Evolutionary conservation across 2,329 filamentous ascomycete species (phyloP).

Genomic region (Fusarium setosum): DNA sequence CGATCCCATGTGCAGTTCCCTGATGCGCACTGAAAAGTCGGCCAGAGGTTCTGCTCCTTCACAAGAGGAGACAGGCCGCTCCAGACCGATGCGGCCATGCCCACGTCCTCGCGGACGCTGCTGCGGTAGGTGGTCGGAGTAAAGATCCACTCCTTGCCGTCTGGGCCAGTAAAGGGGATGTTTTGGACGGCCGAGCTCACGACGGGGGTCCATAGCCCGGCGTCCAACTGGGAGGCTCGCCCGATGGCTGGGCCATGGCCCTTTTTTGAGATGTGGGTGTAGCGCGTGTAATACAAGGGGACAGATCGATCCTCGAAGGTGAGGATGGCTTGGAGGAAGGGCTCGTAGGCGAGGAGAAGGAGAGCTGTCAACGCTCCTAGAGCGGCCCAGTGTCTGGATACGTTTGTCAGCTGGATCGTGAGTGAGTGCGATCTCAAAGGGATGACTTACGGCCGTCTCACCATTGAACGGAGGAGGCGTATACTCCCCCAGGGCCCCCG

Average conservation of each 20-base stretch:
- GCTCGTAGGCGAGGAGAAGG: slow-evolving; percentile 9
- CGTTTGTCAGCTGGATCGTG: too few relatives aligned
- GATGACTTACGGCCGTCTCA: slow-evolving; percentile 15
- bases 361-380: slow-evolving; percentile 7
- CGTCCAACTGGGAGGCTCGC: not conserved
- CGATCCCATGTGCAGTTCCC: slow-evolving; percentile 23
- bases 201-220: not conserved
- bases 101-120: not conserved
- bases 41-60: not conserved
- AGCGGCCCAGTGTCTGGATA: slow-evolving; percentile 10
- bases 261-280: not conserved
- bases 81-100: slow-evolving; percentile 17
- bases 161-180: not conserved
- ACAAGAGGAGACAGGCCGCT: slow-evolving; percentile 5
- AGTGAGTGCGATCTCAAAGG: too few relatives aligned
- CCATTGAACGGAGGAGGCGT: slow-evolving; percentile 5
- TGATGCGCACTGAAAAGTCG: slow-evolving; percentile 2
- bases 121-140: not conserved
- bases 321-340: slow-evolving; percentile 13
- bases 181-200: not conserved
- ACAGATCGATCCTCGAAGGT: not conserved
- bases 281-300: not conserved
- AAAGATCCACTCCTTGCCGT: not conserved
- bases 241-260: not conserved
- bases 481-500: slow-evolving; percentile 20